Conservation (phyloP, 768 basidiomycete genomes). For the Hericium alpestre region DNA sequence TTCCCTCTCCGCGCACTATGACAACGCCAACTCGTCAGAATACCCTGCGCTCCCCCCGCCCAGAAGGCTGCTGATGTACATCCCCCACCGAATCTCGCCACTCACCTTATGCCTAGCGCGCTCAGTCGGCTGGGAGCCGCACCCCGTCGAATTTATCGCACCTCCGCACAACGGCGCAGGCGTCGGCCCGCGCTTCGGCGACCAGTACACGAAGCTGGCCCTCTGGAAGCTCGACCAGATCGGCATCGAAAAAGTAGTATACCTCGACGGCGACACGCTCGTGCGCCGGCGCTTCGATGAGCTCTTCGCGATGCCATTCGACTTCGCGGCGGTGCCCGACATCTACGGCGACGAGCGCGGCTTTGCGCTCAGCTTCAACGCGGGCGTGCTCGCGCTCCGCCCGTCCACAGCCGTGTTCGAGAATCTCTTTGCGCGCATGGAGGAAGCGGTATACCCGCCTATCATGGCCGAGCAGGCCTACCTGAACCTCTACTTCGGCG, state of each 20-base stretch:
- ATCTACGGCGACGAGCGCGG: slow-evolving; percentile 7
- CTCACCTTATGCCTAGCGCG: slow-evolving; percentile 22
- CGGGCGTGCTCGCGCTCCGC: slow-evolving; percentile 28
- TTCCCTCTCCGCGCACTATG: slow-evolving; percentile 18
- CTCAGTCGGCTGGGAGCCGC: slow-evolving; percentile 21
- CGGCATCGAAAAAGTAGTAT: slow-evolving; percentile 20
- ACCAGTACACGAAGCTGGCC: slow-evolving; percentile 27
- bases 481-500: slow-evolving; percentile 29
- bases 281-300: slow-evolving; percentile 24
- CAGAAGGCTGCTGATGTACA: slow-evolving; percentile 22
- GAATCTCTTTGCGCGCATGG: slow-evolving; percentile 21
- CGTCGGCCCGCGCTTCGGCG: slow-evolving; percentile 20
- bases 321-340: slow-evolving; percentile 23
- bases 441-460: slow-evolving; percentile 21
- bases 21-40: neutral
- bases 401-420: slow-evolving; percentile 21
- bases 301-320: slow-evolving; percentile 24
- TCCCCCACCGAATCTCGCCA: slow-evolving; percentile 20
- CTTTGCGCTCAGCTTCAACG: slow-evolving; percentile 26
- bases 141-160: slow-evolving; percentile 20
- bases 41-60: slow-evolving; percentile 10
- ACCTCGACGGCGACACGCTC: slow-evolving; percentile 27
- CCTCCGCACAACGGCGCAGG: slow-evolving; percentile 22
- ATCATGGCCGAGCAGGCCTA: slow-evolving; percentile 31
- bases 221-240: slow-evolving; percentile 24